Conservation (phyloP, 495 filamentous ascomycete genomes). For the Penicillium tannophilum region DNA sequence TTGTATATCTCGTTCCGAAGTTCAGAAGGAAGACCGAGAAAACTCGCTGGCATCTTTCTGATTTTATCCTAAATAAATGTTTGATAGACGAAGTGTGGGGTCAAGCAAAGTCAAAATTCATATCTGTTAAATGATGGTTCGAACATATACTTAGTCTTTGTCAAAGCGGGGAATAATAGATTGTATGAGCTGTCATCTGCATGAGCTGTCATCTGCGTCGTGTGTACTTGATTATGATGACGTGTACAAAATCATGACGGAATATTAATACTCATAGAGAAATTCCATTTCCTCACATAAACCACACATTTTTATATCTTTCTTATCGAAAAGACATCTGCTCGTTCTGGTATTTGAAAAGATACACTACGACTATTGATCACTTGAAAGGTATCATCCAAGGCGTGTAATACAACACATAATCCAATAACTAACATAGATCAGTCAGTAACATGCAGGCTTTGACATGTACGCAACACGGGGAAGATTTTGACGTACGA, state of each 20-base stretch:
- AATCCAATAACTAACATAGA: not conserved
- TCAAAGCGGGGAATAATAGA: not conserved
- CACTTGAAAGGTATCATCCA: not conserved
- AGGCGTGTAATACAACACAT: not conserved
- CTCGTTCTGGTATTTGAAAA: not conserved
- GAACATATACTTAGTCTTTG: not conserved
- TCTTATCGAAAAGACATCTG: not conserved
- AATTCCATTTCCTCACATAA: not conserved
- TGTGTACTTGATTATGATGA: not conserved
- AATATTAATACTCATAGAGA: not conserved
- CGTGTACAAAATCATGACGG: not conserved
- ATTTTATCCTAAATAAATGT: not conserved
- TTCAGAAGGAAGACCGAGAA: slow-evolving; percentile 15
- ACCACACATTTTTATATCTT: not conserved
- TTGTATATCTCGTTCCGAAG: slow-evolving; percentile 19
- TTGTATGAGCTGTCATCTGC: too few species aligned
- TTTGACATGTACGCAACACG: not conserved
- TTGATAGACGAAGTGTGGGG: slow-evolving; percentile 5
- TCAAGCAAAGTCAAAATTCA: slow-evolving; percentile 8
- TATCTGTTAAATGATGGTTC: not conserved
- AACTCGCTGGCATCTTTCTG: slow-evolving; percentile 8
- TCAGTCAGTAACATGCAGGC: not conserved
- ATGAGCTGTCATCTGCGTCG: not conserved
- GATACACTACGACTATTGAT: not conserved
- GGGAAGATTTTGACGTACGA: not conserved